phyloP scores from a whole-genome alignment of 495 filamentous ascomycete genomes.

The Penicillium soppii region DNA sequence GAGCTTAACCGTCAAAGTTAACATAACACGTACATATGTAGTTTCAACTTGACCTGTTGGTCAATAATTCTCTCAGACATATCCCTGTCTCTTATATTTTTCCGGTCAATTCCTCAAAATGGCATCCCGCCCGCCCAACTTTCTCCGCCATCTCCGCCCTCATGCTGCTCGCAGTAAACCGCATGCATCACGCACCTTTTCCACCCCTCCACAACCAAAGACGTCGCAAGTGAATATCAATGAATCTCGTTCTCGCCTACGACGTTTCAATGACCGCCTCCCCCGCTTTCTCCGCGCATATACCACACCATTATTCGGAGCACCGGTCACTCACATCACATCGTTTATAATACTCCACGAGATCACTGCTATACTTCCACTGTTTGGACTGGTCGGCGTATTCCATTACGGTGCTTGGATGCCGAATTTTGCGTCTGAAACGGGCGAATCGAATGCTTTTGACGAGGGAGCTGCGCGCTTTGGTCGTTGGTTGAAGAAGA shows the following conservation, averaged over 20 bases:
- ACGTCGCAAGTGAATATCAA: slow-evolving; percentile 20
- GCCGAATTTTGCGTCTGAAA: slow-evolving; percentile 51
- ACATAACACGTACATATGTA: too few relatives aligned
- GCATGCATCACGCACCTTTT: slow-evolving; percentile 18
- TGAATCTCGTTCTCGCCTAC: slow-evolving; percentile 47
- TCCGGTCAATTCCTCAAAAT: slow-evolving; percentile 1
- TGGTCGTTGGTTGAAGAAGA: slow-evolving; percentile 57
- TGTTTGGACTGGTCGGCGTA: slow-evolving; percentile 68
- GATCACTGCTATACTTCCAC: slow-evolving; percentile 77
- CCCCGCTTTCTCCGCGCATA: slow-evolving; percentile 62
- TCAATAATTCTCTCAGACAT: neutral
- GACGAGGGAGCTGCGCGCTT: slow-evolving; percentile 55
- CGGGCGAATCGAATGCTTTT: slow-evolving; percentile 43
- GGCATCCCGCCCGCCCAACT: slow-evolving; percentile 12
- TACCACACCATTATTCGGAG: slow-evolving; percentile 64
- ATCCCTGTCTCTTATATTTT: too few relatives aligned
- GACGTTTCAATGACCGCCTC: slow-evolving; percentile 59
- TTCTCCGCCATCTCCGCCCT: slow-evolving; percentile 19
- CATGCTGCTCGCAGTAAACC: slow-evolving; percentile 7
- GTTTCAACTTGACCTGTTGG: neutral
- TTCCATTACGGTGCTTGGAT: slow-evolving; percentile 77
- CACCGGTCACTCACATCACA: slow-evolving; percentile 77
- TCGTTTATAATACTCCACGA: slow-evolving; percentile 92
- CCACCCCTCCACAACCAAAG: slow-evolving; percentile 20
- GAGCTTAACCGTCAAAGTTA: neutral